phyloP scores from a whole-genome alignment of 495 filamentous ascomycete species.

The Venustampulla echinocandica region DNA sequence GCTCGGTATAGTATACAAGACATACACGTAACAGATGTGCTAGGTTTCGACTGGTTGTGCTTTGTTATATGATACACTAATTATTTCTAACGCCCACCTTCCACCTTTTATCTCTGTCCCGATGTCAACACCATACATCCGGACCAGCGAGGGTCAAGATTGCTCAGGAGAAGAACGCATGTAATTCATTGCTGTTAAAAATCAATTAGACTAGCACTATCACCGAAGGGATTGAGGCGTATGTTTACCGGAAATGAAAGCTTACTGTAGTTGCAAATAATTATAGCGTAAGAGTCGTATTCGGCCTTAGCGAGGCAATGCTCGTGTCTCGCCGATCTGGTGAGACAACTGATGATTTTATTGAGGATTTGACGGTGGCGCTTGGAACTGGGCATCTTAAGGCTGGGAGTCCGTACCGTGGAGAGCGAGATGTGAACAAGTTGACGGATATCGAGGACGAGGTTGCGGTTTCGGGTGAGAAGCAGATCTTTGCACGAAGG shows the following conservation, averaged over 20 bases:
- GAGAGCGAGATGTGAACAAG: slow-evolving; percentile 32
- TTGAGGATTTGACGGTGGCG: slow-evolving; percentile 30
- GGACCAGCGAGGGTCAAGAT: slow-evolving; percentile 21
- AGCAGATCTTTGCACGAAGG: slow-evolving; percentile 17
- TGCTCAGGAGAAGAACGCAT: slow-evolving; percentile 25
- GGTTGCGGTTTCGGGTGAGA: slow-evolving; percentile 15
- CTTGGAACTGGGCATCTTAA: slow-evolving; percentile 29
- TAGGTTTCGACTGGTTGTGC: slow-evolving; percentile 7
- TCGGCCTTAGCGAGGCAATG: slow-evolving; percentile 26
- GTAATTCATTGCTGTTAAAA: slow-evolving; percentile 30
- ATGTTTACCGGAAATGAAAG: slow-evolving; percentile 1
- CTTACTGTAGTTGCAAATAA: not conserved
- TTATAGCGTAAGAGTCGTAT: slow-evolving; percentile 26
- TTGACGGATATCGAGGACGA: slow-evolving; percentile 34
- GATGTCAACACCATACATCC: too few species aligned
- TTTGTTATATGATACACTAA: slow-evolving; percentile 10
- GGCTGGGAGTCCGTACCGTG: slow-evolving; percentile 29
- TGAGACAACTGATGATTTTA: slow-evolving; percentile 35
- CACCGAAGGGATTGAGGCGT: slow-evolving; percentile 29
- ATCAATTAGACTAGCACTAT: slow-evolving; percentile 32
- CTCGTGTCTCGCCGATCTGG: slow-evolving; percentile 32
- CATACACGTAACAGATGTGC: slow-evolving; percentile 1
- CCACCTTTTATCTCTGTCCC: too few species aligned
- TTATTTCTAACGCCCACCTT: too few species aligned
- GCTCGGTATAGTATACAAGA: slow-evolving; percentile 2